phyloP scores from a whole-genome alignment of 2,329 filamentous ascomycete species.

The Ascochyta fabae region DNA sequence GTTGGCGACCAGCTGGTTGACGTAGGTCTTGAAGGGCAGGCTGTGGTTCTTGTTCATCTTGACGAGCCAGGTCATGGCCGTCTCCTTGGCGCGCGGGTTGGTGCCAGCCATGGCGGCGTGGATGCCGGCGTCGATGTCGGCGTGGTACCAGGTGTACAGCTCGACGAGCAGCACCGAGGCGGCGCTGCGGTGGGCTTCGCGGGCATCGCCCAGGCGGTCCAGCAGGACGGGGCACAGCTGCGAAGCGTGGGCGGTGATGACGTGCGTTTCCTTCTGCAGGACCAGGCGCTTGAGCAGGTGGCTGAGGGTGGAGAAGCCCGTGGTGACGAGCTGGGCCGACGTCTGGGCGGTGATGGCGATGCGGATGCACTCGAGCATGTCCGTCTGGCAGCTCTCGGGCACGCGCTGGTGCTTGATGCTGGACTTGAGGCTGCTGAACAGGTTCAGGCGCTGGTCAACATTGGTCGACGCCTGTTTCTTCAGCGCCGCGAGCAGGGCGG shows the following conservation, averaged over 20 bases:
- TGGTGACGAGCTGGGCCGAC: conserved; percentile 73
- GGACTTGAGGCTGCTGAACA: conserved; percentile 79
- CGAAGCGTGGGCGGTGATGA: conserved; percentile 71
- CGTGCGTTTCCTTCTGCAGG: conserved; percentile 79
- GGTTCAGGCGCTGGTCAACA: conserved; percentile 73
- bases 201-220: conserved; percentile 85
- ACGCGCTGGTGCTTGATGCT: conserved; percentile 93
- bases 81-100: conserved; percentile 84
- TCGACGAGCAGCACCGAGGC: conserved; percentile 79
- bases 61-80: conserved; percentile 82
- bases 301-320: conserved; percentile 85
- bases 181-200: conserved; percentile 80
- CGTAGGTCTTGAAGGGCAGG: conserved; percentile 82
- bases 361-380: conserved; percentile 83
- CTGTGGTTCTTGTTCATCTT: conserved; percentile 84
- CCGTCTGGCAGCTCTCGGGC: conserved; percentile 72
- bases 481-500: conserved; percentile 58
- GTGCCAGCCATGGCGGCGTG: conserved; percentile 78
- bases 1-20: conserved; percentile 80
- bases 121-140: conserved; percentile 80
- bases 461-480: conserved; percentile 69
- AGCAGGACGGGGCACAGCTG: conserved; percentile 76
- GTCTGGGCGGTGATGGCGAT: conserved; percentile 78
- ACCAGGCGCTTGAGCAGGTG: conserved; percentile 86
- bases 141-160: conserved; percentile 71